Base-by-base conservation (phyloP, 2,329 filamentous ascomycete genomes). In the Xylariomycetidae sp. region DNA sequence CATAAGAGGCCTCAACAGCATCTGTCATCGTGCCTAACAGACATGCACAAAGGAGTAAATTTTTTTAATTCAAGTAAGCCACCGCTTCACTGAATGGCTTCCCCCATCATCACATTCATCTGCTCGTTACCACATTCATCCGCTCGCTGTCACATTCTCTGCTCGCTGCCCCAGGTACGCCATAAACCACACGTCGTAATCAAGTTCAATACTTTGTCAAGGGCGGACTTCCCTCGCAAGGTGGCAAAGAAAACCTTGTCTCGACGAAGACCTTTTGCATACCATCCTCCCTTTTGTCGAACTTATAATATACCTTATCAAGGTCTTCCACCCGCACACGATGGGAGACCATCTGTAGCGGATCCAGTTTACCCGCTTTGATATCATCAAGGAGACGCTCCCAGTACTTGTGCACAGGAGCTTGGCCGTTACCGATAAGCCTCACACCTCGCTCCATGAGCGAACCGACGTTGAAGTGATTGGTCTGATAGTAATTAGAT, bases 401-500 rank as follows among this genome's bases (percentile, higher is more conserved):
- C 88, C 86, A 94, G 64, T 94, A 92, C 50, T 81, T 76, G 50
- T 90, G 85, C 0, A 94, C 85, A 0, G 87, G 87, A 0, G 74
- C 74, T 48, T 80, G 76, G 2, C 75, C 75, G 48, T 78, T 78
- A 13, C 77, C 76, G 27, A 79, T 88, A 27, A 94, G 72, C 2
- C 85, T 80, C 46, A 94, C 78, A n/a, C 87, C 87, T 19, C 85
- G 80, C 62, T 94, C 79, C 87, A 94, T 94, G 11, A 94, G 55
- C 0, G 85, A 80, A 8, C 88, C 86, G 46, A 90, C 80, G 61
- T 87, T 87, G 69, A 90, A 86, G 58, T 87, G 82, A 60, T 88
- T 88, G 15, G 82, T 86, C 72, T 81, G 42, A 10, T 2, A 16
- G 3, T 16, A 13, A 26, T 38, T 25, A 40, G 27, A n/a, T n/a